phyloP scores from a whole-genome alignment of 2,329 filamentous ascomycete genomes.

The Fusarium clavum region DNA sequence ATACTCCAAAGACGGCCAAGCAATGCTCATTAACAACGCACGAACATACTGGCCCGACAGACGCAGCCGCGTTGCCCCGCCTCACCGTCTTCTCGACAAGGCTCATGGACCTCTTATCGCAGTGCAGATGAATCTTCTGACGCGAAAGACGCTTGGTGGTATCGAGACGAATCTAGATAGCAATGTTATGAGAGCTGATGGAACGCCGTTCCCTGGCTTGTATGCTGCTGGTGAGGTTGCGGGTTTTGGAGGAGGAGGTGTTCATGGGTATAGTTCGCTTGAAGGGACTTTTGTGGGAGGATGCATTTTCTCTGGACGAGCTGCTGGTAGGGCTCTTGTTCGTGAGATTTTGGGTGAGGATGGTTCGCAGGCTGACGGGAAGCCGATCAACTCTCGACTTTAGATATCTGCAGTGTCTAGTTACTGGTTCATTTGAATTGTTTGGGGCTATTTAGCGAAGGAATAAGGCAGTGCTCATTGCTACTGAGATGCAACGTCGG shows the following conservation, averaged over 20 bases:
- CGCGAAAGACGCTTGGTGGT: slow-evolving; percentile 70
- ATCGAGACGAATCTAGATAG: slow-evolving; percentile 69
- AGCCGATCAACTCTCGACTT: slow-evolving; percentile 12
- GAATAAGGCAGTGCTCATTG: rapidly evolving
- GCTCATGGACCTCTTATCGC: slow-evolving; percentile 69
- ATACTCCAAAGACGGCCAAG: slow-evolving; percentile 70
- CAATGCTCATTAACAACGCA: slow-evolving; percentile 70
- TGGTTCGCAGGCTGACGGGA: background rate
- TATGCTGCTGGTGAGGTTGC: slow-evolving; percentile 71
- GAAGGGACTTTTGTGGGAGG: slow-evolving; percentile 73
- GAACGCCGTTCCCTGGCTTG: slow-evolving; percentile 61
- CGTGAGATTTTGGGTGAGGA: slow-evolving; percentile 53
- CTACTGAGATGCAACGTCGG: background rate
- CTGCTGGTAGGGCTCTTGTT: slow-evolving; percentile 66
- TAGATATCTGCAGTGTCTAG: background rate
- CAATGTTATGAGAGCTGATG: slow-evolving; percentile 65
- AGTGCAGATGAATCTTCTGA: slow-evolving; percentile 70
- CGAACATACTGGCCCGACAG: slow-evolving; percentile 67
- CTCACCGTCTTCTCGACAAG: slow-evolving; percentile 65
- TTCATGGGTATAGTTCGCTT: slow-evolving; percentile 71
- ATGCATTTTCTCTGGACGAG: slow-evolving; percentile 71
- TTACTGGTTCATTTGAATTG: background rate
- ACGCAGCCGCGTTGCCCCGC: slow-evolving; percentile 62
- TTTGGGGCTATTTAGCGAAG: background rate
- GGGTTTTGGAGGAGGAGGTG: slow-evolving; percentile 71